Percentiles rank a stretch among this genome's conserved stretches.
Evolutionary conservation across 2,329 filamentous ascomycete species (phyloP).

Genomic region (Orbilia brochopaga): DNA sequence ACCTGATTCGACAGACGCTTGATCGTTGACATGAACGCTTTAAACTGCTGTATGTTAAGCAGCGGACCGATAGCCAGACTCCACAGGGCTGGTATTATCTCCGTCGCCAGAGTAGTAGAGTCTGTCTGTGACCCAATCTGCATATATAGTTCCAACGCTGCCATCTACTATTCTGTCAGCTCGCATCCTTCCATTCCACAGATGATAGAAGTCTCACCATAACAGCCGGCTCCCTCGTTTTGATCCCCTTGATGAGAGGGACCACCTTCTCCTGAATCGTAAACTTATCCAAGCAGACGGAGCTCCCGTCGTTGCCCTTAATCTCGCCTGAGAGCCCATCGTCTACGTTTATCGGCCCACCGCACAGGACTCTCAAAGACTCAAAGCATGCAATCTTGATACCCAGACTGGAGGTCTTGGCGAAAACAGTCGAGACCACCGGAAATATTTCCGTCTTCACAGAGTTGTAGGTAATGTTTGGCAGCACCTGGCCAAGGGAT

Average conservation of each 20-base stretch:
- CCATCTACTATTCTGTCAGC: conserved; percentile 64
- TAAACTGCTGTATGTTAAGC: conserved; percentile 85
- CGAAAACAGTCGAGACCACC: conserved; percentile 86
- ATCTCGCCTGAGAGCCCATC: conserved; percentile 53
- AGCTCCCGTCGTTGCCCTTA: conserved; percentile 69
- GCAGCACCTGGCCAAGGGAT: conserved; percentile 78
- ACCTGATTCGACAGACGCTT: conserved; percentile 78
- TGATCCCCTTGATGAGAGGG: conserved; percentile 87
- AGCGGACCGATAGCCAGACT: conserved; percentile 87
- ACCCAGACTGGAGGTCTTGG: conserved; percentile 86
- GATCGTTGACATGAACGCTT: conserved; percentile 86
- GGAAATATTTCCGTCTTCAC: conserved; percentile 98
- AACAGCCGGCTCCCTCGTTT: conserved; percentile 95
- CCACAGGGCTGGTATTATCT: conserved; percentile 89
- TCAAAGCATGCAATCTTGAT: conserved; percentile 94
- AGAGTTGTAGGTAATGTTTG: conserved; percentile 90
- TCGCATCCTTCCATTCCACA: not conserved
- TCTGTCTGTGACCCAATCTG: conserved; percentile 84
- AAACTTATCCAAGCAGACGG: conserved; percentile 90
- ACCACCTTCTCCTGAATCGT: conserved; percentile 98
- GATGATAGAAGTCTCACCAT: conserved; percentile 65
- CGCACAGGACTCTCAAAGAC: conserved; percentile 87
- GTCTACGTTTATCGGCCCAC: conserved; percentile 67
- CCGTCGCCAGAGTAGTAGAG: conserved; percentile 87
- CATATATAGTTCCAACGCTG: conserved; percentile 80